phyloP scores from a whole-genome alignment of 805 yeast species.

The Zygosaccharomyces pseudorouxii region DNA sequence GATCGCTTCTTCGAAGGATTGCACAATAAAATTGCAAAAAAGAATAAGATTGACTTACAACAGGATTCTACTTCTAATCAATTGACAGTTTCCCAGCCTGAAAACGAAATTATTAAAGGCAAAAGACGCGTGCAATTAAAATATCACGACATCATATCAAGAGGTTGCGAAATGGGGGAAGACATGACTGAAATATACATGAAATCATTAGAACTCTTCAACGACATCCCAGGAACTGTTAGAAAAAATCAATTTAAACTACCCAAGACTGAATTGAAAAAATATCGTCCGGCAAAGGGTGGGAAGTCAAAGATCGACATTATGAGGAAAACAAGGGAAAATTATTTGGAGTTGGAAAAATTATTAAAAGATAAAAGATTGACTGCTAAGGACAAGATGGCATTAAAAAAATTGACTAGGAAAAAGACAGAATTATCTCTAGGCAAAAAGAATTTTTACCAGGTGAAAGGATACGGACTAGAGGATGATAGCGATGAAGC shows the following conservation, averaged over 20 bases:
- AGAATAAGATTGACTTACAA: slow-evolving; percentile 21
- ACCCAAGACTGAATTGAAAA: slow-evolving; percentile 23
- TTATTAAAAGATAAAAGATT: slow-evolving; percentile 19
- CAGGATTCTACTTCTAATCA: slow-evolving; percentile 13
- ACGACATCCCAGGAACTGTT: slow-evolving; percentile 29
- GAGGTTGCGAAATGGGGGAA: slow-evolving; percentile 32
- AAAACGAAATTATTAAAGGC: slow-evolving; percentile 9
- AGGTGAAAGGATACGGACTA: slow-evolving; percentile 15
- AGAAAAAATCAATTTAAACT: slow-evolving; percentile 24
- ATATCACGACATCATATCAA: slow-evolving; percentile 28
- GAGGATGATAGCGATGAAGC: slow-evolving; percentile 3
- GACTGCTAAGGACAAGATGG: slow-evolving; percentile 16
- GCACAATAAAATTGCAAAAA: slow-evolving; percentile 25
- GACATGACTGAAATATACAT: slow-evolving; percentile 30
- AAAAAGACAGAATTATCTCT: slow-evolving; percentile 14
- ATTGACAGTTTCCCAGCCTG: slow-evolving; percentile 12
- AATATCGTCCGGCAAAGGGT: slow-evolving; percentile 14
- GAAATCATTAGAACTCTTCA: slow-evolving; percentile 31
- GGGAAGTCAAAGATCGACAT: slow-evolving; percentile 8
- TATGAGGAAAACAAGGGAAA: slow-evolving; percentile 10
- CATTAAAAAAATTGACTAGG: slow-evolving; percentile 11
- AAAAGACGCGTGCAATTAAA: slow-evolving; percentile 19
- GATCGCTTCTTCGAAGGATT: slow-evolving; percentile 29
- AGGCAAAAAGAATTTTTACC: slow-evolving; percentile 20
- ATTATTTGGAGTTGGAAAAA: slow-evolving; percentile 17